Base-by-base conservation (phyloP, 371 early-diverging fungal species). In the Mortierella sp. region DNA sequence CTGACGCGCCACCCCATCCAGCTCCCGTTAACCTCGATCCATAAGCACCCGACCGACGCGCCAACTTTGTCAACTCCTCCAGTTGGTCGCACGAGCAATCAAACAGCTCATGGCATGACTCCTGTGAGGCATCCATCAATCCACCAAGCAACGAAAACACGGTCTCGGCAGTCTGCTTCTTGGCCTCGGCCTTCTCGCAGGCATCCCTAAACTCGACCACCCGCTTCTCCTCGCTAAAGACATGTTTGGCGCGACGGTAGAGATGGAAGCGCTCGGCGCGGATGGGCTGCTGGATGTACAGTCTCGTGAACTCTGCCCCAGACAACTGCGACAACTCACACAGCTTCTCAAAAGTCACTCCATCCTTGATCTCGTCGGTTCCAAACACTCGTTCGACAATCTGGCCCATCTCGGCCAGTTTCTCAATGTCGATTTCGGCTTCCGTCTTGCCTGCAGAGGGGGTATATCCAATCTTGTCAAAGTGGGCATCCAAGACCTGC, bases 1-100 rank as follows among this genome's bases (percentile, higher is more conserved):
- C 96, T 0, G 97, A 94, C 81, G 97, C 96, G 44, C 98, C 98
- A 76, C 98, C 99, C 98, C 98, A 99, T 11, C 98, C 99, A 67
- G 98, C 99, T 50, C 98, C 98, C 24, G 96, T 97, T 54, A 98
- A 89, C 59, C 98, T 89, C 31, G 96, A 94, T 24, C 98, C 98
- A 59, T 90, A 88, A 0, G 97, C 93, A 16, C 98, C 97, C n/a
- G 92, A 88, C 37, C 87, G 81, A 54, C 91, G 93, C 46, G 92
- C 95, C 89, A 97, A 86, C 3, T 82, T 79, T 53, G 94, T 94
- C n/a, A 99, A 84, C 72, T 95, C 92, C 70, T 98, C 95, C 48
- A 98, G 83, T 84, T 98, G 97, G 24, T 94, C 92, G 79, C 97
- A 97, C 21, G 95, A 95, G 90, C 99, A 98, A 86, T 97, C 92